Percentiles rank a stretch among this genome's conserved stretches.
Conservation (phyloP, 1,284 basidiomycete species). For the Cronartium ribicola region DNA sequence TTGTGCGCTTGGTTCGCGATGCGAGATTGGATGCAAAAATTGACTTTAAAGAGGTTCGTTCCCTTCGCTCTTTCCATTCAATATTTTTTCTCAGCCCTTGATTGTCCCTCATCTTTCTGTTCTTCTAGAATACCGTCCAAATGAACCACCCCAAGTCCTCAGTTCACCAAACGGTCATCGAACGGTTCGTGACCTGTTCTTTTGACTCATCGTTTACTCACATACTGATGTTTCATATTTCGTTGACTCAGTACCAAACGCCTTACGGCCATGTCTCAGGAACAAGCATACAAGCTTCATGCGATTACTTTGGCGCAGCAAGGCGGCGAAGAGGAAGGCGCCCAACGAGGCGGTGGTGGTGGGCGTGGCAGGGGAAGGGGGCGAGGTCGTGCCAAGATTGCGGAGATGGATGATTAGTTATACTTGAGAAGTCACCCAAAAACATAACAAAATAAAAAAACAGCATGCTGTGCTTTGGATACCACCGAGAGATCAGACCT, state of each 20-base stretch:
- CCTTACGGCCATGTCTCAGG: constrained; percentile 32
- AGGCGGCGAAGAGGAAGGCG: constrained; percentile 5
- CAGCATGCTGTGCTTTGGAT: too few species aligned
- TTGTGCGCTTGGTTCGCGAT: constrained; percentile 95
- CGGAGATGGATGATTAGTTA: constrained; percentile 40
- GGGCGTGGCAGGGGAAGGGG: constrained; percentile 20
- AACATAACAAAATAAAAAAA: too few species aligned
- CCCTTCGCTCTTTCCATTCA: neutral
- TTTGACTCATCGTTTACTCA: constrained; percentile 83
- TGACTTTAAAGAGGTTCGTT: constrained; percentile 70
- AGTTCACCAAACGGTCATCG: constrained; percentile 90
- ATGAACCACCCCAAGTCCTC: constrained; percentile 85
- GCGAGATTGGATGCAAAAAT: constrained; percentile 97
- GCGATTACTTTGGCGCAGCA: constrained; percentile 34
- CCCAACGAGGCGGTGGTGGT: constrained; percentile 20
- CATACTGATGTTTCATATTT: constrained; percentile 76
- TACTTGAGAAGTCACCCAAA: neutral
- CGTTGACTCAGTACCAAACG: constrained; percentile 51
- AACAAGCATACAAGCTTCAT: constrained; percentile 30
- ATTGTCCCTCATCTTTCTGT: neutral
- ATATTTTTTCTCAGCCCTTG: neutral
- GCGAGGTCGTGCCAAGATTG: constrained; percentile 17
- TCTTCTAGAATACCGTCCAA: constrained; percentile 76
- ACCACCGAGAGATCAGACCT: too few species aligned
- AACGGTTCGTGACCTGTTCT: constrained; percentile 71